phyloP scores from a whole-genome alignment of 208 protist genomes.

The Leishmania arabica region DNA sequence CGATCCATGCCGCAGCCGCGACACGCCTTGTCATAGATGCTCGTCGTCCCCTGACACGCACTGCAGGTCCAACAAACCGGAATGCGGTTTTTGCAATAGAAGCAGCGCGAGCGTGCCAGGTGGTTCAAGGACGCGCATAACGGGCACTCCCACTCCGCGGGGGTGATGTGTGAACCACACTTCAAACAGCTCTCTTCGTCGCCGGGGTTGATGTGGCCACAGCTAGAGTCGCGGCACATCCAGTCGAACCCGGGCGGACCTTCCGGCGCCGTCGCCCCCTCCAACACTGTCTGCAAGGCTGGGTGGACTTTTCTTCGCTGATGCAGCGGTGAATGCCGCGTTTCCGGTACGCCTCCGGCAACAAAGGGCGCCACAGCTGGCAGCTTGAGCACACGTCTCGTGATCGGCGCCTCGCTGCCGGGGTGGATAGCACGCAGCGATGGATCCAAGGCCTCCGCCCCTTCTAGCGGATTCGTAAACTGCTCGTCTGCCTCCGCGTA shows the following conservation, averaged over 20 bases:
- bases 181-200: slow-evolving; percentile 73
- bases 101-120: slow-evolving; percentile 71
- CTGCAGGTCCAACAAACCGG: slow-evolving; percentile 75
- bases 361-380: slow-evolving; percentile 20
- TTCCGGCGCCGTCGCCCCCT: slow-evolving; percentile 20
- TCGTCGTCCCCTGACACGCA: slow-evolving; percentile 52
- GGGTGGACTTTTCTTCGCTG: not conserved
- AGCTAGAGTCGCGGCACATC: slow-evolving; percentile 76
- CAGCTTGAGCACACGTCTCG: slow-evolving; percentile 6
- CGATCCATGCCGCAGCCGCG: slow-evolving; percentile 52
- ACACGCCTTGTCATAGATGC: slow-evolving; percentile 82
- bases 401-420: not conserved
- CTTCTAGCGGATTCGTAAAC: slow-evolving; percentile 53
- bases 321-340: slow-evolving; percentile 25
- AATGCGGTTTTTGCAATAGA: slow-evolving; percentile 70
- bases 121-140: slow-evolving; percentile 85
- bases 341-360: not conserved
- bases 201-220: slow-evolving; percentile 72
- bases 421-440: slow-evolving; percentile 1
- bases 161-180: slow-evolving; percentile 63
- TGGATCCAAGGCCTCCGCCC: slow-evolving; percentile 33
- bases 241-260: slow-evolving; percentile 86
- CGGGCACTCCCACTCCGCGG: slow-evolving; percentile 81
- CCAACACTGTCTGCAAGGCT: not conserved
- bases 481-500: slow-evolving; percentile 68